Base-by-base conservation (phyloP, 2,329 filamentous ascomycete species). In the Arthrobotrys sinensis region DNA sequence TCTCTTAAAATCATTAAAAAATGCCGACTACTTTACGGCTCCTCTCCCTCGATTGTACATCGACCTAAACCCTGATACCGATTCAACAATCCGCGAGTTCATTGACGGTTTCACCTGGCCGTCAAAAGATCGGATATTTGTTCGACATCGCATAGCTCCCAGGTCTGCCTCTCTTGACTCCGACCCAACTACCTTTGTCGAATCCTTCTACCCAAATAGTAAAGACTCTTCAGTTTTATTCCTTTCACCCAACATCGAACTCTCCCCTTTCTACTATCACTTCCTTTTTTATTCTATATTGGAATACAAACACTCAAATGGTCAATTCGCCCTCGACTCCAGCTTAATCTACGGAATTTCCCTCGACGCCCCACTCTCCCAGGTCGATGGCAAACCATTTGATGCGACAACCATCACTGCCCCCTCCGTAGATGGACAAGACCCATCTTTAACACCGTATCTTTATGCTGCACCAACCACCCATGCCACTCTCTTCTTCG, bases 381-480 rank as follows among this genome's bases (percentile, higher is more conserved):
- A 89, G 66, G 84, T 94, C 2, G 89, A 92, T 80, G 91, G 90
- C 50, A 87, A 87, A 46, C 62, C 62, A 4, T 78, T 78, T 5
- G 85, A 86, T 82, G 86, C 1, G 89, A 55, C 60, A 1, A 11
- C n/a, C 10, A 8, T 65, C 8, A 96, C 71, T 82, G 21, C 81
- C 0, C 80, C 28, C 28, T 64, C 73, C 70, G 86, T 81, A 11
- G 46, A 38, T 12, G 78, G 81, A 32, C 68, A 81, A 24, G 40
- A 55, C 10, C 68, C 80, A 57, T 48, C 68, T 45, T 53, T 85
- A 4, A 88, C 88, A 0, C 87, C 92, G 0, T 96, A 97, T 82
- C 86, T 97, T 7, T 97, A 94, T 91, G 92, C 97, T 84, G 90
- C 91, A 1, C 94, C 95, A 4, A 92, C 90, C 80, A 93, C 91